Evolutionary conservation across 2,329 filamentous ascomycete genomes (phyloP).

Genomic region (Pestalotiopsis sp.): DNA sequence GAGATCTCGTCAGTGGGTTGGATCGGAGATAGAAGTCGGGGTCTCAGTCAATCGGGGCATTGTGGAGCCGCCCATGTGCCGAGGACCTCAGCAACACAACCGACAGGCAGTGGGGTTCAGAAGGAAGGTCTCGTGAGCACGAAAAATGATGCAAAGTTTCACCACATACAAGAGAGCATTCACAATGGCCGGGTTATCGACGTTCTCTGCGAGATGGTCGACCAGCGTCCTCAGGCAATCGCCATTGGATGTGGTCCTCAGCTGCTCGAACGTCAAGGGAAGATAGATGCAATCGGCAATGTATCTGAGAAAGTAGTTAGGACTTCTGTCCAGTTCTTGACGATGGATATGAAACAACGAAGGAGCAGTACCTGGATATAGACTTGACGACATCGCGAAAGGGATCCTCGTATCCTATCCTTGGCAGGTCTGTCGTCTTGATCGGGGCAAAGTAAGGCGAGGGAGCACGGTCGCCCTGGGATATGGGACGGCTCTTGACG

Average conservation of each 20-base stretch:
- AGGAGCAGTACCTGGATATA: constrained; percentile 57
- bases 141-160: not conserved
- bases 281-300: constrained; percentile 64
- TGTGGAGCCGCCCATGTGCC: not conserved
- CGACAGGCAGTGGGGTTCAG: not conserved
- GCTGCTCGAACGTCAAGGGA: constrained; percentile 74
- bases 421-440: constrained; percentile 46
- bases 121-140: not conserved
- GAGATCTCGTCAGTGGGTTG: not conserved
- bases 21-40: not conserved
- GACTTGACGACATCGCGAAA: constrained; percentile 70
- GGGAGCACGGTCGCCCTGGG: constrained; percentile 34
- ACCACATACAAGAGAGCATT: constrained; percentile 70
- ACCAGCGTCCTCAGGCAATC: constrained; percentile 61
- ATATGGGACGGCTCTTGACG: constrained; percentile 39
- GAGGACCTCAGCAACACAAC: not conserved
- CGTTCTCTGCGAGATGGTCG: constrained; percentile 62
- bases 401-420: constrained; percentile 58
- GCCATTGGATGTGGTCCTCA: constrained; percentile 67
- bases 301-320: constrained; percentile 46
- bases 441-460: constrained; percentile 34
- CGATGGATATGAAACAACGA: not conserved
- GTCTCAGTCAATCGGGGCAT: not conserved
- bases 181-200: constrained; percentile 71
- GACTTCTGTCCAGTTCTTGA: not conserved